Base-by-base conservation (phyloP, 768 basidiomycete species). In the Leccinum fibrillosum region DNA sequence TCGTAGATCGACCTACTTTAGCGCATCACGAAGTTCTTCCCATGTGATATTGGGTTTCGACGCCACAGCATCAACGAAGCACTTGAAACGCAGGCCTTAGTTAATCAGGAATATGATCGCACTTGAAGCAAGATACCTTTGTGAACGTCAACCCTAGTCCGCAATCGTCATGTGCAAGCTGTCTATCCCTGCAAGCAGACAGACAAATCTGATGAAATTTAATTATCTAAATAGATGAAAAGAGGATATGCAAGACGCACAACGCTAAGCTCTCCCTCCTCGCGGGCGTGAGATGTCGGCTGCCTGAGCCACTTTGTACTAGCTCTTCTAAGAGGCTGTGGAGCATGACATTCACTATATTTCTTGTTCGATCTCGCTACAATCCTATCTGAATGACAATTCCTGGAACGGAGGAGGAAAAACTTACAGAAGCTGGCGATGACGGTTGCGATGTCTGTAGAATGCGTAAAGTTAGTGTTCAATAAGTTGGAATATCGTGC, bases 161-260 rank as follows among this genome's bases (percentile, higher is more conserved):
- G 12, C 56, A 39, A 39, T 71, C 67, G 42, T 71, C 70, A 13
- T 61, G 58, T 5, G 71, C 69, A 19, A 45, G 4, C 5, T 71
- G 67, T 12, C 50, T 52, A n/a, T 72, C 69, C 11, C 63, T 62
- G 48, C 69, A 71, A 5, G 70, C 66, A 0, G 69, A 69, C 19
- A 72, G 34, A 39, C 62, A 72, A 10, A 72, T 64, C 69, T 71
- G 17, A 12, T 0, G 3, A 12, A 11, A 19, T 1, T 32, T 2
- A 15, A 58, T 2, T 21, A 21, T 26, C 37, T 8, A 17, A 49
- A 8, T 5, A 23, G 13, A 12, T 2, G 5, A 2, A 2, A 21
- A 17, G 30, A 44, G 4, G 34, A 4, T 13, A 42, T 52, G 13
- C 17, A n/a, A 21, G 21, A 3, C 21, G 4, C 44, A 71, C 69